Evolutionary conservation across 192 early-diverging fungal species (phyloP).

Genomic region (Neocallimastix lanati): DNA sequence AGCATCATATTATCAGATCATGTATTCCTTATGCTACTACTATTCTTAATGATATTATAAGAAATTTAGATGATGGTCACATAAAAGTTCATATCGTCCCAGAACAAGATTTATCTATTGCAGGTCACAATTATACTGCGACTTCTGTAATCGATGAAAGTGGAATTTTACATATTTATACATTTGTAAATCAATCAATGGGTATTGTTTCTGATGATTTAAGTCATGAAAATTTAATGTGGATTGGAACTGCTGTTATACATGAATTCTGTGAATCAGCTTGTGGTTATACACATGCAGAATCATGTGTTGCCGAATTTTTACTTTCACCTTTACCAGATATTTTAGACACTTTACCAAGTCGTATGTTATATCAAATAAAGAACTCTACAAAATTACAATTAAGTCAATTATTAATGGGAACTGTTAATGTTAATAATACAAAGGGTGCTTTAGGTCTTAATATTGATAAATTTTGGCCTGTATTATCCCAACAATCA

Average conservation of each 20-base stretch:
- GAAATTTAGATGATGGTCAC: not conserved
- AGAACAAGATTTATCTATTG: not conserved
- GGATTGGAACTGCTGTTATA: not conserved
- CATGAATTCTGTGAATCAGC: conserved; percentile 9
- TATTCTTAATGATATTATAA: not conserved
- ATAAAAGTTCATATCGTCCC: not conserved
- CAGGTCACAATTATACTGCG: not conserved
- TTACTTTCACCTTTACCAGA: conserved; percentile 1
- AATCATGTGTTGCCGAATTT: conserved; percentile 9
- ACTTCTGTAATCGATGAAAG: not conserved
- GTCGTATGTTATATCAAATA: not conserved
- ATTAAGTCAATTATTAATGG: not conserved
- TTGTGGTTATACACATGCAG: conserved; percentile 6
- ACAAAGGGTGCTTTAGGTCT: not conserved
- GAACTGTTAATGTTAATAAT: not conserved
- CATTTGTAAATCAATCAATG: not conserved
- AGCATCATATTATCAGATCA: not conserved
- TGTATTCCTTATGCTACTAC: not conserved
- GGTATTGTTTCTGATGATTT: not conserved
- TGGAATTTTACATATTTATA: not conserved
- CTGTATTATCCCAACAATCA: not conserved
- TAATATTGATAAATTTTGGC: not conserved
- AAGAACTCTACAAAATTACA: not conserved
- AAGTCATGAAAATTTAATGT: not conserved
- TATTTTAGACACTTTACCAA: not conserved